Conservation (phyloP, 2,329 filamentous ascomycete genomes). For the Aspergillus japonicus region DNA sequence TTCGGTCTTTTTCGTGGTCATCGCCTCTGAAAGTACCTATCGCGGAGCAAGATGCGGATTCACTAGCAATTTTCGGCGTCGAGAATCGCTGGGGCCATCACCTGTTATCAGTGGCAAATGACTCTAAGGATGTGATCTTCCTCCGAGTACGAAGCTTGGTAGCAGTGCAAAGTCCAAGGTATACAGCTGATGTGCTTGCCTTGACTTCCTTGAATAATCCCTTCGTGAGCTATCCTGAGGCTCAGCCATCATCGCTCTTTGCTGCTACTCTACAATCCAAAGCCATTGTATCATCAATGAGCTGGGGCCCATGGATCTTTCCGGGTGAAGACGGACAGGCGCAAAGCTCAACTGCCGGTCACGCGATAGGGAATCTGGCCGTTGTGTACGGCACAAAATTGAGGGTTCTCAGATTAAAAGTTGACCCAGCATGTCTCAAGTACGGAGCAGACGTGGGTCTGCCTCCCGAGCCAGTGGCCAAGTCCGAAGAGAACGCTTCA, state of each 20-base stretch:
- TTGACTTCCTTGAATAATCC: conserved; percentile 19
- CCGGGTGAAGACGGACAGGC: background rate
- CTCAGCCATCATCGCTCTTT: conserved; percentile 32
- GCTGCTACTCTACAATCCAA: conserved; percentile 26
- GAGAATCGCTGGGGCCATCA: conserved; percentile 38
- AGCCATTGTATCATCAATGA: conserved; percentile 27
- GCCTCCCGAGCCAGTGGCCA: conserved; percentile 12
- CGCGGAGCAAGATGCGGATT: background rate
- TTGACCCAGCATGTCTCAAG: conserved; percentile 14
- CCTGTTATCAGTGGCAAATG: conserved; percentile 39
- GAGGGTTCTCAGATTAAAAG: conserved; percentile 25
- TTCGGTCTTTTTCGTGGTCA: conserved; percentile 47
- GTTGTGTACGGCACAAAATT: conserved; percentile 30
- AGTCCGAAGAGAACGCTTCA: conserved; percentile 15
- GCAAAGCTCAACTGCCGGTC: conserved; percentile 5
- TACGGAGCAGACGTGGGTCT: background rate
- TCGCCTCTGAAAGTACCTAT: conserved; percentile 27
- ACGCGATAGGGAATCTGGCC: conserved; percentile 27
- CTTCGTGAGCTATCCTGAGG: conserved; percentile 12
- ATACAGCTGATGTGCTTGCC: conserved; percentile 27
- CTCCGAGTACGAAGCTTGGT: conserved; percentile 25
- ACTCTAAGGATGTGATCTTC: conserved; percentile 38
- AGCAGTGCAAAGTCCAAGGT: conserved; percentile 14
- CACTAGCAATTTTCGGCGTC: conserved; percentile 9
- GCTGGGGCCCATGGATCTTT: conserved; percentile 36